Conservation (phyloP, 2,329 filamentous ascomycete species). For the Colletotrichum ledebouriae region DNA sequence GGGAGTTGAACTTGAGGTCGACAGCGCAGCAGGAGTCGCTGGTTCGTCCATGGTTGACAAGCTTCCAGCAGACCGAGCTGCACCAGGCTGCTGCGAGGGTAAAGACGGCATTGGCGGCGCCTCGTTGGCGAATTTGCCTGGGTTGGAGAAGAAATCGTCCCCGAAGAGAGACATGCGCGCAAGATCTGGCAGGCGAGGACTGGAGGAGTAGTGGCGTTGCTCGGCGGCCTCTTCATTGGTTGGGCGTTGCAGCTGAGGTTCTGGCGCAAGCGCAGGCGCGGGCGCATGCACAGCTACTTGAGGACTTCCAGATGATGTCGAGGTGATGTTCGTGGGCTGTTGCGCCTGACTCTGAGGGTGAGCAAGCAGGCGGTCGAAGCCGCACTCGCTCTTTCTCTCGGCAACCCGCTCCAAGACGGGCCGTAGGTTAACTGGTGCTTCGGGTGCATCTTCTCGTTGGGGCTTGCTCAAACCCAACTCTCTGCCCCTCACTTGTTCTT, state of each 20-base stretch:
- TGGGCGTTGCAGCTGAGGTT: constrained; percentile 41
- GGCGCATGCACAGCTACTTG: constrained; percentile 17
- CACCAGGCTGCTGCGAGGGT: constrained; percentile 7
- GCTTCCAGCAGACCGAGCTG: constrained; percentile 8
- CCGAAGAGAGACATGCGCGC: constrained; percentile 72
- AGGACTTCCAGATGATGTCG: constrained; percentile 32
- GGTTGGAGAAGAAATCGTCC: constrained; percentile 66
- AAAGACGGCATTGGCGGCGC: constrained; percentile 46
- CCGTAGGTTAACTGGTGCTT: constrained; percentile 28
- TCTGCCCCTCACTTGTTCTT: constrained; percentile 32
- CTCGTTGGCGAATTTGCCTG: constrained; percentile 45
- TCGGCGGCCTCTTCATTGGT: constrained; percentile 28
- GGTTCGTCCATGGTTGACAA: neutral
- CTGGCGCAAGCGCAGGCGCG: neutral
- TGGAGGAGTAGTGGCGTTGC: constrained; percentile 59
- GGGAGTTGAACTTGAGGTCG: constrained; percentile 5
- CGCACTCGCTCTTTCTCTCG: constrained; percentile 72
- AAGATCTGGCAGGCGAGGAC: constrained; percentile 70
- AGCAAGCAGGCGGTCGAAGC: constrained; percentile 59
- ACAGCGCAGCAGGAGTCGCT: constrained; percentile 7
- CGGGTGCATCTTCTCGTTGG: constrained; percentile 17
- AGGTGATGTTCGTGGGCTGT: no score
- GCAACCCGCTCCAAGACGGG: constrained; percentile 63
- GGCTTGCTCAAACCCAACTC: constrained; percentile 6
- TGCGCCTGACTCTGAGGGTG: constrained; percentile 25